Evolutionary conservation across 495 filamentous ascomycete species (phyloP).

Genomic region (Lasiosphaeria miniovina): DNA sequence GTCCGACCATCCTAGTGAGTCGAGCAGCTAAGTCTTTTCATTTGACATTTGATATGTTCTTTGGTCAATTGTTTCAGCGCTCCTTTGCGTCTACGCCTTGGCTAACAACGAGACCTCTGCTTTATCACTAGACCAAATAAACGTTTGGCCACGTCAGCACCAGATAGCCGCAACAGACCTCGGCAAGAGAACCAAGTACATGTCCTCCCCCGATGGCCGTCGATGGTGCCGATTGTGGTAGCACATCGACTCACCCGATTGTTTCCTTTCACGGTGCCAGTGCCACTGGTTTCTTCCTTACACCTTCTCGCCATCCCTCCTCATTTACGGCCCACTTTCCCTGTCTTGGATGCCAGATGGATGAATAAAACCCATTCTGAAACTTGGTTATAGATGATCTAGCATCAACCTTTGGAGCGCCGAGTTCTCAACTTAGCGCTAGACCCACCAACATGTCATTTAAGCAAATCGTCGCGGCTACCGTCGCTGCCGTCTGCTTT

Average conservation of each 20-base stretch:
- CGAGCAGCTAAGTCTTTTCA: too few species aligned
- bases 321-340: not conserved
- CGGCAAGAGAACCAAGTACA: not conserved
- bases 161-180: not conserved
- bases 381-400: not conserved
- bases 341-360: not conserved
- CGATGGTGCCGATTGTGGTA: conserved; percentile 1
- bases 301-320: not conserved
- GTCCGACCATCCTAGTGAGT: too few species aligned
- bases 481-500: conserved; percentile 2
- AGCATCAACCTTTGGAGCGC: not conserved
- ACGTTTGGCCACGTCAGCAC: not conserved
- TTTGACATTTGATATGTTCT: too few species aligned
- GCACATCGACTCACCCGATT: conserved; percentile 2
- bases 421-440: not conserved
- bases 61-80: too few species aligned
- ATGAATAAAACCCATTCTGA: not conserved
- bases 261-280: not conserved
- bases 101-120: not conserved
- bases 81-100: too few species aligned
- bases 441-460: conserved; percentile 10
- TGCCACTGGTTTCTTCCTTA: not conserved
- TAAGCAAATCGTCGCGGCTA: conserved; percentile 7
- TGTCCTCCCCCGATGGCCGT: not conserved
- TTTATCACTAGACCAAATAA: not conserved